phyloP scores from a whole-genome alignment of 805 yeast species.

The Metschnikowia corniflorae region DNA sequence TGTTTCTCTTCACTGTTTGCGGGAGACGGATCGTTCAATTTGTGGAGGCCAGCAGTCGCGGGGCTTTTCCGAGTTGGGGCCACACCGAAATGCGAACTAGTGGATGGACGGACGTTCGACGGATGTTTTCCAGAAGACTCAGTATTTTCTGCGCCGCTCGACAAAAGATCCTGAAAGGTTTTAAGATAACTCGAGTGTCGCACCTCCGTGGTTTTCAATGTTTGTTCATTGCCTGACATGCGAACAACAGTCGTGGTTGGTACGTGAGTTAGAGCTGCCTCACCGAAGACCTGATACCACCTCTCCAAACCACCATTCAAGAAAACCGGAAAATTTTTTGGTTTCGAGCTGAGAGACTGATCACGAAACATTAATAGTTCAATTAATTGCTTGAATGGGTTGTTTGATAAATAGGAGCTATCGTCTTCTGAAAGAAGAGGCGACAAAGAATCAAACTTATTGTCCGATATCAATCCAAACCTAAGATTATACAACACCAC shows the following conservation, averaged over 20 bases:
- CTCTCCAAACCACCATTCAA: slow-evolving; percentile 36
- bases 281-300: slow-evolving; percentile 35
- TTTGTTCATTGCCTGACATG: neutral
- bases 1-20: neutral
- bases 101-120: neutral
- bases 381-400: slow-evolving; percentile 54
- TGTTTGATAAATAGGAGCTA: slow-evolving; percentile 43
- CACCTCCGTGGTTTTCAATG: neutral
- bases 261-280: slow-evolving; percentile 11
- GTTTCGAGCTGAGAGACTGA: slow-evolving; percentile 32
- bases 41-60: neutral
- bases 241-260: neutral
- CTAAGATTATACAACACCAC: slow-evolving; percentile 61
- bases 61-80: neutral
- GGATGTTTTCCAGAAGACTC: too few species aligned
- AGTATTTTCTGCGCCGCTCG: slow-evolving; percentile 1
- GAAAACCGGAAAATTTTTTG: slow-evolving; percentile 30
- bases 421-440: slow-evolving; percentile 31
- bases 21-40: neutral
- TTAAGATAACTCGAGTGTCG: slow-evolving; percentile 9
- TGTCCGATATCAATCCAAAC: slow-evolving; percentile 28
- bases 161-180: slow-evolving; percentile 14
- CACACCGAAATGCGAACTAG: neutral
- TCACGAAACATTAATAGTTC: slow-evolving; percentile 30
- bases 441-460: slow-evolving; percentile 36